Evolutionary conservation across 139 green algal genomes (phyloP), one percentile per base, ranked within the genome.

Genomic region (Chlamydomonas applanata): DNA sequence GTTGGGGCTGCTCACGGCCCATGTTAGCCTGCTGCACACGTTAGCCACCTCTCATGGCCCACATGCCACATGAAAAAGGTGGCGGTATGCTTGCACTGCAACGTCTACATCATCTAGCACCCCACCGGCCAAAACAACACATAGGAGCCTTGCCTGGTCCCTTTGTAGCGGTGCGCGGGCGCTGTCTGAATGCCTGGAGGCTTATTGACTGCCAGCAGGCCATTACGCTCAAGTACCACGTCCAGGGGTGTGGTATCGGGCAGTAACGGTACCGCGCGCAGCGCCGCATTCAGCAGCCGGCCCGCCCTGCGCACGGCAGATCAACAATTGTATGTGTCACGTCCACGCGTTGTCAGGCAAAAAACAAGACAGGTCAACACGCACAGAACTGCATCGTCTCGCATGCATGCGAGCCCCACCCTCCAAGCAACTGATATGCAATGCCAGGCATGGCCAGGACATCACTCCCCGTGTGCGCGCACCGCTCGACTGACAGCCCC

Each of bases 201-300:
- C 79, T 97, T 97, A 82, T 90, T 92, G 17, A 96, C 82, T 20
- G 87, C 89, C n/a, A 97, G 62, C 13, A 97, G 75, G 61, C 89
- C 57, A 0, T 89, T 77, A 68, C 94, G 89, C 66, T 97, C 74
- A 25, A 56, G 63, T 35, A 80, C 14, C 25, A 79, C 64, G 13
- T 69, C 49, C 2, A 79, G 45, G 3, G 35, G 22, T 27, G 36
- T 35, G 20, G 19, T 19, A 30, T 79, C 74, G 11, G 49, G 63
- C 17, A 67, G 30, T 22, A 79, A 49, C 7, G 74, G 74, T 36
- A 74, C 71, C 1, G 52, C 74, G 30, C 64, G 52, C 74, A 79
- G 70, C 5, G 74, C 74, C 1, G 36, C n/a, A 19, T 29, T 36
- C 53, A 79, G 67, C n/a, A 76, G 17, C 0, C 68, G 75, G 20